Evolutionary conservation across 495 filamentous ascomycete genomes (phyloP).

Genomic region (Lasiosphaeriaceae sp.): DNA sequence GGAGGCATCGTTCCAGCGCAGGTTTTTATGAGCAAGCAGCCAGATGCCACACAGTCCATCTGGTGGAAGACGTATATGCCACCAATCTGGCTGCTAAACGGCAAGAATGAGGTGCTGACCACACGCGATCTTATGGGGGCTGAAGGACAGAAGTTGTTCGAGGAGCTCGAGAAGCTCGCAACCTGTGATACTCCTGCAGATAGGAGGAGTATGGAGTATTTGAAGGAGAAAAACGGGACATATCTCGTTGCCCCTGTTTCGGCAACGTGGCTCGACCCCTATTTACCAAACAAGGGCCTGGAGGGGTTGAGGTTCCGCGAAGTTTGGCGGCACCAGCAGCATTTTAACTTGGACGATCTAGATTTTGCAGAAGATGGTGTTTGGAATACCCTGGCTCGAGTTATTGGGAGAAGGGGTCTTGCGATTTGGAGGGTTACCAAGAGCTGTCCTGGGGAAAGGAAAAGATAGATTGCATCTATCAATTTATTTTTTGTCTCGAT

Average conservation of each 20-base stretch:
- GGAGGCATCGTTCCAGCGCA: conserved; percentile 86
- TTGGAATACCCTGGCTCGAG: conserved; percentile 64
- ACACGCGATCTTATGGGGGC: conserved; percentile 84
- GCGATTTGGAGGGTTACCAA: conserved; percentile 72
- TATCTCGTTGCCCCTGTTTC: conserved; percentile 72
- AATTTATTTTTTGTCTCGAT: too few relatives aligned
- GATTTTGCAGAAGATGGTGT: conserved; percentile 86
- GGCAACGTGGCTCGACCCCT: conserved; percentile 66
- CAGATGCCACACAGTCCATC: conserved; percentile 62
- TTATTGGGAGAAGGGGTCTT: conserved; percentile 77
- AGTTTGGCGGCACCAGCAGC: conserved; percentile 67
- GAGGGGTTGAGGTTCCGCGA: conserved; percentile 54
- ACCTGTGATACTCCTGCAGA: conserved; percentile 54
- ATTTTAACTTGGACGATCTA: conserved; percentile 89
- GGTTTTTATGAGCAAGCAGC: conserved; percentile 55
- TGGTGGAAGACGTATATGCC: conserved; percentile 99
- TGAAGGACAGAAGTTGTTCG: conserved; percentile 55
- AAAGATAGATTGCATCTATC: neutral
- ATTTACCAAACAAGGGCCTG: conserved; percentile 44
- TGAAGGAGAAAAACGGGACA: conserved; percentile 49
- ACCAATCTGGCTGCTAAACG: conserved; percentile 84
- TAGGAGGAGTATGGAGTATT: conserved; percentile 43
- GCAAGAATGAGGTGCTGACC: conserved; percentile 61
- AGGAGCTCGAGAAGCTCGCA: conserved; percentile 53
- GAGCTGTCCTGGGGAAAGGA: conserved; percentile 32